Base-by-base conservation (phyloP, 768 basidiomycete genomes). In the Naganishia onofrii region DNA sequence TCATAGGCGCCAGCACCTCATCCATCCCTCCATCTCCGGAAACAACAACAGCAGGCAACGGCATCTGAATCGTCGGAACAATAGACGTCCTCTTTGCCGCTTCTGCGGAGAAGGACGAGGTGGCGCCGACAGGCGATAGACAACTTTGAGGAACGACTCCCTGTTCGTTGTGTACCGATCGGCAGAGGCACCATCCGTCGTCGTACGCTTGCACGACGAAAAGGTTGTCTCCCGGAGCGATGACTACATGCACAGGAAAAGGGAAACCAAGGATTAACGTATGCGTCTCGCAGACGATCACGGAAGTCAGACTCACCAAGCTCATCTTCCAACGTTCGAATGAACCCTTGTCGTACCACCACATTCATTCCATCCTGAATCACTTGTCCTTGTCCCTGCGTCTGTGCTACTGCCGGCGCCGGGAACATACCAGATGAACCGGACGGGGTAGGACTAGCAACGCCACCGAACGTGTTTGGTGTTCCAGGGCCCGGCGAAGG, bases 161-260 rank as follows among this genome's bases (percentile, higher is more conserved):
- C 44, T 74, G 72, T 36, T 69, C 68, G 21, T 44, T 26, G 34
- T 26, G 56, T 19, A 26, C n/a, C n/a, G 48, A 48, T 73, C 79
- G 77, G 63, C 79, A 80, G 9, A 80, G 70, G 29, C 72, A 74
- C 79, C 79, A 80, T 4, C 79, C 79, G 70, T 80, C 79, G 68
- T 80, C 79, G 72, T 80, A 80, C 32, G 73, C 74, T 31, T 70
- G 75, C 70, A 79, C 76, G 4, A 80, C 75, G 68, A 73, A 77
- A 48, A 80, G 74, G 55, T 77, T 76, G 66, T 80, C 78, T 23
- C 74, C 76, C 9, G 78, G 78, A 0, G 72, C 68, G 69, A 80
- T 78, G 21, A 76, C 79, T 78, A 52, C 34, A 10, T 1, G n/a
- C n/a, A n/a, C n/a, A 15, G 32, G 10, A 46, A 23, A 26, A 58